phyloP scores from a whole-genome alignment of 306 rosid genomes.

The Luffa acutangula region DNA sequence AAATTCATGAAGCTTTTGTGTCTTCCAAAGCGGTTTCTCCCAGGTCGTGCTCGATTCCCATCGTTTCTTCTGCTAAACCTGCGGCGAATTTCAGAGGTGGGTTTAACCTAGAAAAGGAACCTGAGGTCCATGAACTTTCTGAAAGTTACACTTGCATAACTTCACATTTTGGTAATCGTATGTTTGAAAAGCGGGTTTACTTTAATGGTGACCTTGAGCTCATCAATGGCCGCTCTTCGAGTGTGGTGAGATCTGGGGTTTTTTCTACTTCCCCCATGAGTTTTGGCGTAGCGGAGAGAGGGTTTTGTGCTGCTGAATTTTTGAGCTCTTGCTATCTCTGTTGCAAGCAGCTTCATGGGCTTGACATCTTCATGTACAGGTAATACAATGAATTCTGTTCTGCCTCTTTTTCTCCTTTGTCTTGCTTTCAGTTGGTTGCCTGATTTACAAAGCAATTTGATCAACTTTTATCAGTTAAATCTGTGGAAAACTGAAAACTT shows the following conservation, averaged over 20 bases:
- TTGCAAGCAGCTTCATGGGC: conserved; percentile 50
- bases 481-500: background rate
- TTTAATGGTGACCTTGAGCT: conserved; percentile 26
- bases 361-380: conserved; percentile 84
- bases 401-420: background rate
- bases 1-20: conserved; percentile 7
- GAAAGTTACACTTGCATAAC: conserved; percentile 55
- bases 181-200: conserved; percentile 28
- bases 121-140: conserved; percentile 26
- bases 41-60: conserved; percentile 39
- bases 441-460: background rate
- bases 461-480: background rate
- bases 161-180: conserved; percentile 29
- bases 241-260: conserved; percentile 23
- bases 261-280: conserved; percentile 49
- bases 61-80: conserved; percentile 52
- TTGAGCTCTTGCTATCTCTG: conserved; percentile 52
- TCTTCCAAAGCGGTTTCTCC: conserved; percentile 19
- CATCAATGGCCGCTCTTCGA: conserved; percentile 3
- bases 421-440: background rate
- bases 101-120: conserved; percentile 9
- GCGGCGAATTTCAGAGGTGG: conserved; percentile 52
- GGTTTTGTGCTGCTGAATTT: conserved; percentile 33
- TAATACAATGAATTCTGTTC: conserved; percentile 1
- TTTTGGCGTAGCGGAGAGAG: conserved; percentile 23